Evolutionary conservation across 179 eudicot genomes (phyloP).

Genomic region (Heliamphora ciliata): DNA sequence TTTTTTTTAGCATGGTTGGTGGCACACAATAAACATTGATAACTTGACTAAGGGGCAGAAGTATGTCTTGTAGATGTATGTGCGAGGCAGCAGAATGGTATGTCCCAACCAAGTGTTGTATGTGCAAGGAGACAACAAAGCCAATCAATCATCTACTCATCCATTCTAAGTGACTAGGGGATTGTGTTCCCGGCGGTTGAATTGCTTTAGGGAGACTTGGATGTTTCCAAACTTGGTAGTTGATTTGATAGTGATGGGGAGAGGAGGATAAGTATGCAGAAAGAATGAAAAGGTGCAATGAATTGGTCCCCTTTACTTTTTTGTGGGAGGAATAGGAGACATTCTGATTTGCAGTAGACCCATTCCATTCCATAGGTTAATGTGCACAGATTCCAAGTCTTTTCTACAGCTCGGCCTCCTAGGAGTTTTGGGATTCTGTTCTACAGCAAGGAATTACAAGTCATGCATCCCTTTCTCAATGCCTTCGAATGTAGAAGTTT

Average conservation of each 20-base stretch:
- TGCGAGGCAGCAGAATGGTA: not conserved
- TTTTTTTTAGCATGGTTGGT: not conserved
- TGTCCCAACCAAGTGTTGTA: not conserved
- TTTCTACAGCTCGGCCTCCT: not conserved
- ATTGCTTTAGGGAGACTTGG: not conserved
- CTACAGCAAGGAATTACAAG: not conserved
- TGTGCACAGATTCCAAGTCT: not conserved
- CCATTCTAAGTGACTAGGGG: not conserved
- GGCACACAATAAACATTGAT: not conserved
- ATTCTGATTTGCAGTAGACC: not conserved
- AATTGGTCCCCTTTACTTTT: too few relatives aligned
- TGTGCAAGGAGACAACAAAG: too few relatives aligned
- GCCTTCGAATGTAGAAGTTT: not conserved
- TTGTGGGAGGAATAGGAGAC: not conserved
- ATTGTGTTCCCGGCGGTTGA: not conserved
- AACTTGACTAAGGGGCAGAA: not conserved
- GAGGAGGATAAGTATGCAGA: not conserved
- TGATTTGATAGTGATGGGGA: not conserved
- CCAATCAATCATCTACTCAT: not conserved
- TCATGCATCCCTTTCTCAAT: not conserved
- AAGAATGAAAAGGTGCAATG: too few relatives aligned
- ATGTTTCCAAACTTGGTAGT: not conserved
- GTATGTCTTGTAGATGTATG: not conserved
- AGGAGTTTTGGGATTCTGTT: not conserved
- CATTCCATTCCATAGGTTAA: not conserved